Conservation (phyloP, 164 flowering plant genomes). For the Vitis amurensis region DNA sequence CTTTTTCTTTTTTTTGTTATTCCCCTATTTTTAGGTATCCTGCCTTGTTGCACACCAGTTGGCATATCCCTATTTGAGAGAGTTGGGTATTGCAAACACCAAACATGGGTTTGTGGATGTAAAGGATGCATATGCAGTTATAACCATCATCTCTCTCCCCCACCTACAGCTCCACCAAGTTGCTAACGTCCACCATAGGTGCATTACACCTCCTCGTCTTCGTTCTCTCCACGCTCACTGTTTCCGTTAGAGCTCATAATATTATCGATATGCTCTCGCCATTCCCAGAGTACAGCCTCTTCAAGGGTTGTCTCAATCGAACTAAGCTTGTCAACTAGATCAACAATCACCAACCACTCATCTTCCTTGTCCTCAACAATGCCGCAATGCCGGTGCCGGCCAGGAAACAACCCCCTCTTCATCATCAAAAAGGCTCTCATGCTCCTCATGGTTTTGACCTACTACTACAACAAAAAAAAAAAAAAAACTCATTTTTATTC, state of each 20-base stretch:
- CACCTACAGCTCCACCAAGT: neutral
- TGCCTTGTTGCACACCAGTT: too few species aligned
- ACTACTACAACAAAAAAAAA: constrained; percentile 43
- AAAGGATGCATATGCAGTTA: too few species aligned
- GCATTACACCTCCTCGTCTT: constrained; percentile 12
- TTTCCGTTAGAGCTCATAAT: constrained; percentile 50
- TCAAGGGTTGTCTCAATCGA: constrained; percentile 56
- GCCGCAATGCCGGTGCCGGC: constrained; percentile 56
- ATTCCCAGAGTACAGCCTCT: constrained; percentile 59
- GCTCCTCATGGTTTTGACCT: constrained; percentile 73
- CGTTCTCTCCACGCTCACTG: constrained; percentile 11
- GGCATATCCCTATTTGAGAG: too few species aligned
- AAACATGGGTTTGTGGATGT: too few species aligned
- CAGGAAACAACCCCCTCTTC: constrained; percentile 53
- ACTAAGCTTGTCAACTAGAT: constrained; percentile 85
- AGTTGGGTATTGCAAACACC: too few species aligned
- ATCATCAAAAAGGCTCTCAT: constrained; percentile 62
- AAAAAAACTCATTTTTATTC: too few species aligned
- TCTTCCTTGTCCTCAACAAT: constrained; percentile 66
- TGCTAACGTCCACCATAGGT: constrained; percentile 14
- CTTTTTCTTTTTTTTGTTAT: too few species aligned
- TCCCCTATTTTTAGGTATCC: too few species aligned
- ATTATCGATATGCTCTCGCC: constrained; percentile 63
- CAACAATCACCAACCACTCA: constrained; percentile 76
- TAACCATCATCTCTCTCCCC: neutral